Evolutionary conservation across 345 rosid genomes (phyloP).

Genomic region (Chamaenerion angustifolium): DNA sequence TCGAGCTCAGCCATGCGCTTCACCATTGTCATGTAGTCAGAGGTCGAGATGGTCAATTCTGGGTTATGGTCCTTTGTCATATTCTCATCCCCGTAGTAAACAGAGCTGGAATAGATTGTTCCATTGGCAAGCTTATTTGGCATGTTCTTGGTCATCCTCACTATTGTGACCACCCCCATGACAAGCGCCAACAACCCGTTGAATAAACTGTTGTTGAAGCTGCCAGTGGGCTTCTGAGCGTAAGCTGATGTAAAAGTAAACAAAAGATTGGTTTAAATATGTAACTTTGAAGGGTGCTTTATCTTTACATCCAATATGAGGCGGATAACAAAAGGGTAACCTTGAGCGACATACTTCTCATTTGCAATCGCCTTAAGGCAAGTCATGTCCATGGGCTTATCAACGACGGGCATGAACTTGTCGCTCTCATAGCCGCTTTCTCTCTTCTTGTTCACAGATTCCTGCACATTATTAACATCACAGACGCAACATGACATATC

Average conservation of each 20-base stretch:
- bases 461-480: too few relatives aligned
- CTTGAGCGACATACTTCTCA: conserved; percentile 1
- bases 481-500: too few relatives aligned
- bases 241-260: too few relatives aligned
- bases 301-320: too few relatives aligned
- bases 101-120: conserved; percentile 30
- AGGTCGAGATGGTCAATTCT: conserved; percentile 20
- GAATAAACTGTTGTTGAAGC: conserved; percentile 14
- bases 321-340: too few relatives aligned
- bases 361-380: conserved; percentile 14
- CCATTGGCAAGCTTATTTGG: conserved; percentile 45
- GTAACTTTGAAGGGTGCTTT: too few relatives aligned
- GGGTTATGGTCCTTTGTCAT: conserved; percentile 17
- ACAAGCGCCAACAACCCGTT: conserved; percentile 41
- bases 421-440: conserved; percentile 8
- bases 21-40: conserved; percentile 44
- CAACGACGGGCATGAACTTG: conserved; percentile 22
- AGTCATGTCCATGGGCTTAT: conserved; percentile 29
- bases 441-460: conserved; percentile 9
- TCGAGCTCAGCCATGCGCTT: conserved; percentile 52
- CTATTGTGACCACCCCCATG: conserved; percentile 46
- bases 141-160: conserved; percentile 47
- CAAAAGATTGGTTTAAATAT: too few relatives aligned
- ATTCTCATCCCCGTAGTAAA: conserved; percentile 15
- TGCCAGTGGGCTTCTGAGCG: conserved; percentile 10